Evolutionary conservation across 495 filamentous ascomycete genomes (phyloP).

Genomic region (Penicillium manginii): DNA sequence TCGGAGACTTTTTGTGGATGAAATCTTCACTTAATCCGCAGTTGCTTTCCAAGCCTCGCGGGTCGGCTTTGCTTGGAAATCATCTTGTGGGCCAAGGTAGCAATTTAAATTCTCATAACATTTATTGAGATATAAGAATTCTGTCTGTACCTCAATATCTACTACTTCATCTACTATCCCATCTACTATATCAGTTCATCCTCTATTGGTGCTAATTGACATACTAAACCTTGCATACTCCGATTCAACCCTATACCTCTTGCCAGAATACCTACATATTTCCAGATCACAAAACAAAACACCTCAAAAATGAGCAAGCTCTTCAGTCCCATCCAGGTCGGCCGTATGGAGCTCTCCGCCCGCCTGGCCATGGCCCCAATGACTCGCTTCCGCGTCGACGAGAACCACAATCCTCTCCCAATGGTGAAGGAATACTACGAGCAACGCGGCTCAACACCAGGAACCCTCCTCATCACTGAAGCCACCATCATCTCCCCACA

Average conservation of each 20-base stretch:
- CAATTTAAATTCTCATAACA: too few relatives aligned
- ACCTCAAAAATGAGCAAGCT: conserved; percentile 37
- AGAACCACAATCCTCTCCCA: conserved; percentile 44
- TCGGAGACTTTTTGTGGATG: neutral
- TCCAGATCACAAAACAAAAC: neutral
- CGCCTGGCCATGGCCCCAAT: conserved; percentile 55
- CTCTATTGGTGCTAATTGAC: too few relatives aligned
- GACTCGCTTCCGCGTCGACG: conserved; percentile 51
- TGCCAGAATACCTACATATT: too few relatives aligned
- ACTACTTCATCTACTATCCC: too few relatives aligned
- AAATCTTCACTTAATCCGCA: too few relatives aligned
- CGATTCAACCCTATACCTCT: too few relatives aligned
- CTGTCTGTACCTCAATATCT: too few relatives aligned
- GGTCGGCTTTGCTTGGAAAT: conserved; percentile 9
- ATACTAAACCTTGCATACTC: neutral
- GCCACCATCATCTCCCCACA: conserved; percentile 63
- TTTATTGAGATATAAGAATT: too few relatives aligned
- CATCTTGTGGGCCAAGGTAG: neutral
- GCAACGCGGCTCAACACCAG: conserved; percentile 52
- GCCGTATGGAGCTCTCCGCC: conserved; percentile 48
- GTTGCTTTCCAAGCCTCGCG: too few relatives aligned
- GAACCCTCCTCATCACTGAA: conserved; percentile 60
- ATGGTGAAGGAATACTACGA: conserved; percentile 55
- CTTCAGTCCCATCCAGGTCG: conserved; percentile 56
- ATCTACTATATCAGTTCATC: too few relatives aligned